These are phyloP conservation scores for Mucor indicus DNA, from an alignment of 371 early-diverging fungal genomes.

Conservation along the genomic window DNA sequence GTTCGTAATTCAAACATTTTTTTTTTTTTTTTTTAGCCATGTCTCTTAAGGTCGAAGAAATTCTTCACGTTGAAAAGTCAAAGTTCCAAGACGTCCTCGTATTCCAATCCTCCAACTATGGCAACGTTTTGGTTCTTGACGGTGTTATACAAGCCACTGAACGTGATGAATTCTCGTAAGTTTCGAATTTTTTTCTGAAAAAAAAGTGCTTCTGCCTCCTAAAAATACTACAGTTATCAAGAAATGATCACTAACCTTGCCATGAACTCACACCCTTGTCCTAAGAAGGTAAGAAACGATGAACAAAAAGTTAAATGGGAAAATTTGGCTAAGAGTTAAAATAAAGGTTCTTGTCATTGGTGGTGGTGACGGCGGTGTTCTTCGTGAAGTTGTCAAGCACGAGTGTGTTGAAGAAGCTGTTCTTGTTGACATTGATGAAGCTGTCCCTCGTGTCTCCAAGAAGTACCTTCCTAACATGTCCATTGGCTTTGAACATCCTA, in stretches of 20 bases:
- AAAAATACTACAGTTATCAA: slow-evolving; percentile 80
- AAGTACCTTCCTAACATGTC: slow-evolving; percentile 92
- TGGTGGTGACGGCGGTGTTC: slow-evolving; percentile 98
- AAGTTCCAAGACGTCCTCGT: slow-evolving; percentile 94
- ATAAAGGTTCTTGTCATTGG: slow-evolving; percentile 92
- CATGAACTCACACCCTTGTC: slow-evolving; percentile 92
- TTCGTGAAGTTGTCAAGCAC: slow-evolving; percentile 96
- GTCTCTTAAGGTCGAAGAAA: slow-evolving; percentile 90
- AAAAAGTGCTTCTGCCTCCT: no score
- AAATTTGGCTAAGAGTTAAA: background rate
- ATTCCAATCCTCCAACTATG: slow-evolving; percentile 90
- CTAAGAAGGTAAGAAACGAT: slow-evolving; percentile 66
- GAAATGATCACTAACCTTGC: slow-evolving; percentile 98
- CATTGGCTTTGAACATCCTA: slow-evolving; percentile 90
- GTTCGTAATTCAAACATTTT: background rate
- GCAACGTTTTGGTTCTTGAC: slow-evolving; percentile 94
- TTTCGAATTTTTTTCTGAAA: slow-evolving; percentile 6
- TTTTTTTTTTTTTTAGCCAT: slow-evolving; percentile 59
- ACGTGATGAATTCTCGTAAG: slow-evolving; percentile 94
- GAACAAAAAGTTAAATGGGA: background rate
- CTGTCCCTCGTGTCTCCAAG: slow-evolving; percentile 87
- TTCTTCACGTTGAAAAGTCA: slow-evolving; percentile 91
- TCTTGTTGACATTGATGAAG: slow-evolving; percentile 96
- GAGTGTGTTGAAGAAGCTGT: slow-evolving; percentile 85
- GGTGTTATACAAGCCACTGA: slow-evolving; percentile 97